Evolutionary conservation across 2,329 filamentous ascomycete genomes (phyloP).

Genomic region (Nemania sp.): DNA sequence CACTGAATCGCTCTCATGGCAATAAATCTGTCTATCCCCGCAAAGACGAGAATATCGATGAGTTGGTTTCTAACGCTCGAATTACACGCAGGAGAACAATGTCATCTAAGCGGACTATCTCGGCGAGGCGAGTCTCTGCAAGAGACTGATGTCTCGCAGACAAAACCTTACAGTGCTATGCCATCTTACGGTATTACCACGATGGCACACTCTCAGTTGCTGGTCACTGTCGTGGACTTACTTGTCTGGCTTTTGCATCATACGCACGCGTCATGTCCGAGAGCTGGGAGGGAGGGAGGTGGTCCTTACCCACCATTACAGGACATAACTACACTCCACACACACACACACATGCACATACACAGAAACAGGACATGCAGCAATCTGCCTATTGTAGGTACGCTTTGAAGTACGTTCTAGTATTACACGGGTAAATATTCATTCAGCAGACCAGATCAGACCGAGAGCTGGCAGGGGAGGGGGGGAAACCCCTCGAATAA

Average conservation of each 20-base stretch:
- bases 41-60: neutral
- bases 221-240: no score
- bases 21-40: no score
- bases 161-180: neutral
- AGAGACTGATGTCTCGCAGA: neutral
- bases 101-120: conserved; percentile 24
- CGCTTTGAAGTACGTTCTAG: no score
- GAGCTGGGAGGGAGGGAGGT: no score
- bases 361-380: neutral
- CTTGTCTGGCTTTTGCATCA: no score
- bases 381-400: neutral
- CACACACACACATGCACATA: no score
- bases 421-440: neutral
- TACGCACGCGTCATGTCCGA: no score
- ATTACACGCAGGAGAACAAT: conserved; percentile 28
- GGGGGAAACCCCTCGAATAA: neutral
- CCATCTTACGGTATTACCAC: neutral
- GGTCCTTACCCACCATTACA: no score
- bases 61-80: conserved; percentile 10
- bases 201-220: no score
- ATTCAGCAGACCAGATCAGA: neutral
- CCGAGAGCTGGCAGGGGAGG: no score
- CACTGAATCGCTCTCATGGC: no score
- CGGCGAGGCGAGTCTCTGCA: neutral
- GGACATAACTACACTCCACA: no score